A percentile compares a stretch with the other conserved stretches of the same genome.
These are phyloP conservation scores for Aureobasidium leucospermi DNA, from an alignment of 2,329 filamentous ascomycete species.

Conservation along the genomic window DNA sequence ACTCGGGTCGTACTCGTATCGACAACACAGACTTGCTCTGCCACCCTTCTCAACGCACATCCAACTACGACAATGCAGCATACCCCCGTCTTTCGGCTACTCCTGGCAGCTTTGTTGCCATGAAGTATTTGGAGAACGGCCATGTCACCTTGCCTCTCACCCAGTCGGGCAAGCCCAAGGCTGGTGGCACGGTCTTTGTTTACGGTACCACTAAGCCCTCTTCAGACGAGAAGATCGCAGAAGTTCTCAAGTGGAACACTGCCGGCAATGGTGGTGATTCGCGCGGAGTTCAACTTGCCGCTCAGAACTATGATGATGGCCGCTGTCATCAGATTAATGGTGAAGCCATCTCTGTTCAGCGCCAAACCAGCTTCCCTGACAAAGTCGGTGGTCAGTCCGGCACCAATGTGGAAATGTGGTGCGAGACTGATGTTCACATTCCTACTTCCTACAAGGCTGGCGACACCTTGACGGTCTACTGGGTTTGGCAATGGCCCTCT, in stretches of 20 bases:
- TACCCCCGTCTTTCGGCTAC: slow-evolving; percentile 56
- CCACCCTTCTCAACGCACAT: slow-evolving; percentile 53
- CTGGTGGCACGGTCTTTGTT: slow-evolving; percentile 40
- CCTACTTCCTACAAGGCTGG: slow-evolving; percentile 57
- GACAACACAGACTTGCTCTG: slow-evolving; percentile 54
- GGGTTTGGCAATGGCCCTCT: slow-evolving; percentile 92
- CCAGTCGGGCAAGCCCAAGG: slow-evolving; percentile 35
- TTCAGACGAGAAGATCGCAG: slow-evolving; percentile 49
- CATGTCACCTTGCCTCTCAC: slow-evolving; percentile 39
- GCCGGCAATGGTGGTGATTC: slow-evolving; percentile 75
- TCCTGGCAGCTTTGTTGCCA: slow-evolving; percentile 41
- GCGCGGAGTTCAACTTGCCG: slow-evolving; percentile 67
- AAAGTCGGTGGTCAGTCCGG: slow-evolving; percentile 43
- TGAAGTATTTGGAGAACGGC: slow-evolving; percentile 46
- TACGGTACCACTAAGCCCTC: slow-evolving; percentile 43
- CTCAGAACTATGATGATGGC: slow-evolving; percentile 79
- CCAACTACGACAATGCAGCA: slow-evolving; percentile 39
- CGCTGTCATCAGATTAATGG: slow-evolving; percentile 76
- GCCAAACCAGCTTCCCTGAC: slow-evolving; percentile 51
- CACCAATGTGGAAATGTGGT: slow-evolving; percentile 55
- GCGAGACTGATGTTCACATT: slow-evolving; percentile 73
- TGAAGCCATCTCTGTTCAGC: slow-evolving; percentile 50
- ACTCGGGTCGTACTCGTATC: slow-evolving; percentile 39
- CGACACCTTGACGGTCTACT: slow-evolving; percentile 74
- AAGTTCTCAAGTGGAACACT: slow-evolving; percentile 72